These are phyloP conservation scores for Agastache rugosa DNA, from an alignment of 257 asterid species.

Conservation along the genomic window DNA sequence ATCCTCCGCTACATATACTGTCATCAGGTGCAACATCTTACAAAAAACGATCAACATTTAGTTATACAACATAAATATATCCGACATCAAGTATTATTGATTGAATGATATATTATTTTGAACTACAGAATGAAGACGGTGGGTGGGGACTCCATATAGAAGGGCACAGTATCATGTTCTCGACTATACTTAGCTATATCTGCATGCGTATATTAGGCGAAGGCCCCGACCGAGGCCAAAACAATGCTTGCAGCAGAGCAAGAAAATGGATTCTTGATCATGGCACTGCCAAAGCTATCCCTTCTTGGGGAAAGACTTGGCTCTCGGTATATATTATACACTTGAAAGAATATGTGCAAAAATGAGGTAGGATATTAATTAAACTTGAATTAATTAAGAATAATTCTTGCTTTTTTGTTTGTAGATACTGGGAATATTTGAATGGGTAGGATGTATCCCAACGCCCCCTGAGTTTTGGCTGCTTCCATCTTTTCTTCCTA, in stretches of 20 bases:
- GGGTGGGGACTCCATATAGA: conserved; percentile 86
- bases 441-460: conserved; percentile 77
- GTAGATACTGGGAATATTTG: conserved; percentile 70
- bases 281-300: conserved; percentile 68
- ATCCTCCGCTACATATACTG: conserved; percentile 71
- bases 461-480: conserved; percentile 91
- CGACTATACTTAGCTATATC: conserved; percentile 66
- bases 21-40: conserved; percentile 58
- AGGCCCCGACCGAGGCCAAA: conserved; percentile 59
- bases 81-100: background rate
- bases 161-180: conserved; percentile 82
- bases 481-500: conserved; percentile 71
- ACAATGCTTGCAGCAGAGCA: conserved; percentile 62
- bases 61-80: too few relatives aligned
- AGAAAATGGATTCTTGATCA: conserved; percentile 87
- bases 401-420: background rate
- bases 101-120: background rate
- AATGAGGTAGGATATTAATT: too few relatives aligned
- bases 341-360: background rate
- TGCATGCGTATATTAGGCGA: conserved; percentile 75
- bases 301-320: conserved; percentile 90
- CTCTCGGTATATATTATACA: conserved; percentile 54
- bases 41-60: too few relatives aligned
- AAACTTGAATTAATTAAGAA: too few relatives aligned
- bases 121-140: conserved; percentile 70